phyloP scores from a whole-genome alignment of 2,329 filamentous ascomycete genomes.

The Neofusicoccum sp. region DNA sequence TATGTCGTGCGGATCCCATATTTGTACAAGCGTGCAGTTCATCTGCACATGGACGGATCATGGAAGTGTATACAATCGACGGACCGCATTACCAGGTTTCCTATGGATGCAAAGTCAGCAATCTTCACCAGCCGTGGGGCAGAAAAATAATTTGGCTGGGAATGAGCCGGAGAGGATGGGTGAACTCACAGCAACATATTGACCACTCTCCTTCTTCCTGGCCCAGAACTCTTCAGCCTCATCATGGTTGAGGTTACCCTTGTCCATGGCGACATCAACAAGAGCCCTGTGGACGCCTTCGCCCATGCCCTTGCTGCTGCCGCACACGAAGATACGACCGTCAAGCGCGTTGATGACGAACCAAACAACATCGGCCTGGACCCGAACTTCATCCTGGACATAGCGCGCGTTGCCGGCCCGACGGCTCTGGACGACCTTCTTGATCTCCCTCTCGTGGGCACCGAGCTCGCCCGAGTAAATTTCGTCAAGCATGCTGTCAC shows the following conservation, averaged over 20 bases:
- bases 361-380: conserved; percentile 96
- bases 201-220: conserved; percentile 84
- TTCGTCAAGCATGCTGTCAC: conserved; percentile 93
- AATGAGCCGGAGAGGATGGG: too few relatives aligned
- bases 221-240: conserved; percentile 88
- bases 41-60: background rate
- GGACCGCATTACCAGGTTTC: conserved; percentile 1
- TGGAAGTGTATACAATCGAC: background rate
- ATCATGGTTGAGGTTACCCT: conserved; percentile 79
- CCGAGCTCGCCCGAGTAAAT: conserved; percentile 97
- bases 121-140: background rate
- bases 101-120: background rate
- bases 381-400: conserved; percentile 89
- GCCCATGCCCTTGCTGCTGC: conserved; percentile 93
- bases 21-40: background rate
- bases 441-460: conserved; percentile 67
- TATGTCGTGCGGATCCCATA: background rate
- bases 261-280: conserved; percentile 86
- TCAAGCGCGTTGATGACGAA: conserved; percentile 96
- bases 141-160: too few relatives aligned
- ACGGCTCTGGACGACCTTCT: conserved; percentile 51
- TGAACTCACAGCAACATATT: conserved; percentile 77
- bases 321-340: conserved; percentile 93
- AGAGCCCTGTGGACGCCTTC: conserved; percentile 89
- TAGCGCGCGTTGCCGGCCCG: conserved; percentile 74